phyloP scores from a whole-genome alignment of 768 basidiomycete species.

The Melanogaster broomeanus region DNA sequence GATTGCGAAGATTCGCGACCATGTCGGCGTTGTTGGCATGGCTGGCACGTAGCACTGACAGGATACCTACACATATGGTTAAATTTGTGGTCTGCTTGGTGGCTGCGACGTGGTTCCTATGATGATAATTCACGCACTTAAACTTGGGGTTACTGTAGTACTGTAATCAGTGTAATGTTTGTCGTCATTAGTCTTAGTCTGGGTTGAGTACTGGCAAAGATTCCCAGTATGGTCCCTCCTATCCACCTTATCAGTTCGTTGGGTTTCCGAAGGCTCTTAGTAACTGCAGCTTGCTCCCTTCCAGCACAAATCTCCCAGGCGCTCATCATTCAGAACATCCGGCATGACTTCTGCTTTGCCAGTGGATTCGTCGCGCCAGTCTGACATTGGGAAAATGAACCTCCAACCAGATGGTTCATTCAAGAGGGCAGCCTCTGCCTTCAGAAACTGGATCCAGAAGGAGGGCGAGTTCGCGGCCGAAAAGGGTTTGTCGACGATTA shows the following conservation, averaged over 20 bases:
- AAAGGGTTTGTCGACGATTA: conserved; percentile 50
- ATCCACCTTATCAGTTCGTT: background rate
- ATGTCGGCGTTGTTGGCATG: conserved; percentile 87
- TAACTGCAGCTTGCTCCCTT: background rate
- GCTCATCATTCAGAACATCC: background rate
- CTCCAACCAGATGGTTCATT: conserved; percentile 65
- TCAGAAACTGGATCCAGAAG: conserved; percentile 56
- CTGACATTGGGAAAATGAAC: conserved; percentile 58
- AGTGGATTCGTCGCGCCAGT: conserved; percentile 38
- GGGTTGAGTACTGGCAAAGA: too few species aligned
- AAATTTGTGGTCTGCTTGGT: background rate
- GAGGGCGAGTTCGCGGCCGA: conserved; percentile 73
- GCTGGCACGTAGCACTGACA: conserved; percentile 59
- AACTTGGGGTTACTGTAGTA: conserved; percentile 10
- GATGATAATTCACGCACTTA: background rate
- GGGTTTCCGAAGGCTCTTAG: conserved; percentile 7
- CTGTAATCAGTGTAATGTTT: too few species aligned
- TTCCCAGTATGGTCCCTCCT: conserved; percentile 18
- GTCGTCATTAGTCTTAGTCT: conserved; percentile 5
- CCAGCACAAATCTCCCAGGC: background rate
- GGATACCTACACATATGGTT: background rate
- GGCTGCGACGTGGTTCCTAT: background rate
- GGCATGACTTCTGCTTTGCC: conserved; percentile 33
- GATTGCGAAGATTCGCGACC: conserved; percentile 90
- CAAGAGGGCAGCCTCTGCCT: conserved; percentile 53